Percentiles rank a stretch among this genome's conserved stretches.
Evolutionary conservation across 2,329 filamentous ascomycete species (phyloP).

Genomic region (Trichophyton verrucosum): DNA sequence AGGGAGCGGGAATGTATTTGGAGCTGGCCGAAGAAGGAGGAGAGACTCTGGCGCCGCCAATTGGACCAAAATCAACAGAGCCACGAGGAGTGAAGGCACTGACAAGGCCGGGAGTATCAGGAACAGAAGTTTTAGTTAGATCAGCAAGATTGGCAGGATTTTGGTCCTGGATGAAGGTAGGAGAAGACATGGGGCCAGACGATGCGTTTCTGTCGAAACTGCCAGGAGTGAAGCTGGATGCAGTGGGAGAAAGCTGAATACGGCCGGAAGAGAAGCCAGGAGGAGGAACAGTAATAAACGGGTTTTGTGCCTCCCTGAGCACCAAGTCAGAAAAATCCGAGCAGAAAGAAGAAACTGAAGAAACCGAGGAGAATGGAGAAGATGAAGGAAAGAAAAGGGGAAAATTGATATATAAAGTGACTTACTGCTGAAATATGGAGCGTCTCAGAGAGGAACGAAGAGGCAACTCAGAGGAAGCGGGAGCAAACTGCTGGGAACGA

Average conservation of each 20-base stretch:
- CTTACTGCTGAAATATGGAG: neutral
- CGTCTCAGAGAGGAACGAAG: neutral
- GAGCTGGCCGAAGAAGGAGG: conserved; percentile 7
- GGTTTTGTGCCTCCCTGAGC: conserved; percentile 18
- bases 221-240: conserved; percentile 49
- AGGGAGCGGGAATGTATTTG: conserved; percentile 1
- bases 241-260: conserved; percentile 48
- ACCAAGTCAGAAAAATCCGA: neutral
- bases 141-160: conserved; percentile 13
- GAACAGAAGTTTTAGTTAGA: conserved; percentile 16
- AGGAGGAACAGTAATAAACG: conserved; percentile 19
- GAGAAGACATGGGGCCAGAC: conserved; percentile 6
- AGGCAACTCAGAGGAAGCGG: neutral
- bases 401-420: neutral
- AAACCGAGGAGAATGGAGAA: conserved; percentile 3
- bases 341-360: neutral
- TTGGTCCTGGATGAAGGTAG: conserved; percentile 1
- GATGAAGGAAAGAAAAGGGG: neutral
- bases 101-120: conserved; percentile 11
- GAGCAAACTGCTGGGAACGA: conserved; percentile 28
- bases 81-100: conserved; percentile 12
- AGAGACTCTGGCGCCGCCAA: conserved; percentile 14
- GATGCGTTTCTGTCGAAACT: conserved; percentile 12
- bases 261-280: conserved; percentile 10
- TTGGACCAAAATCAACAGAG: conserved; percentile 16